Base-by-base conservation (phyloP, 805 yeast genomes). In the Debaryomyces prosopidis region DNA sequence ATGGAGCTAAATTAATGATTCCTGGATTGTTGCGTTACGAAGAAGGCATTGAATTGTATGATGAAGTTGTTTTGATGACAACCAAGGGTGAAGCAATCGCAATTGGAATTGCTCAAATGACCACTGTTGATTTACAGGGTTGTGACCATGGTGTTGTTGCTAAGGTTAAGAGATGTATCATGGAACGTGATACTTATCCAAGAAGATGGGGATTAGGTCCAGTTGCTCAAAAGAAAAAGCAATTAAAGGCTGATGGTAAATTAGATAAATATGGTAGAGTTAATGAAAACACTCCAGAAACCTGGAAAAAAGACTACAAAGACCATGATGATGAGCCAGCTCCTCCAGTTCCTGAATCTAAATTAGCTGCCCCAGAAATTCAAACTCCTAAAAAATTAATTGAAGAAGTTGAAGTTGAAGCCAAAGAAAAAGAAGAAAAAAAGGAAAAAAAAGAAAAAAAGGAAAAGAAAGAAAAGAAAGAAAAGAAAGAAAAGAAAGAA, bases 191-290 rank as follows among this genome's bases (percentile, higher is more conserved):
- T 70, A 82, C 96, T 42, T 94, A 94, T 72, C 99, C 99, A 74
- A 87, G 99, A 81, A 86, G 97, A 81, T 94, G 99, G 99, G 99
- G 99, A 51, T 76, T 94, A 59, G 99, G 99, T 60, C 99, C 99
- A 60, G 89, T 91, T 66, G 98, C 99, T 49, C 89, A 88, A 73
- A 90, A 90, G 85, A 94, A 94, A 87, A 94, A 94, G 81, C 96
- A 92, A 78, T 77, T 94, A 80, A 92, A 91, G 81, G 87, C 95
- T 44, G 96, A 87, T 55, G 99, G 98, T 63, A 92, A 94, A 75
- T 83, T 94, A 64, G 99, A 94, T 78, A 89, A 92, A 73, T 94
- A 73, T 63, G 99, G 99, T 53, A 85, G 96, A 76, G 78, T 76
- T 52, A 94, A 90, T 64, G 99, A 94, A 71, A 85, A 81, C 67